phyloP scores from a whole-genome alignment of 2,329 filamentous ascomycete species.

The Cylindrodendrum hubeiense region DNA sequence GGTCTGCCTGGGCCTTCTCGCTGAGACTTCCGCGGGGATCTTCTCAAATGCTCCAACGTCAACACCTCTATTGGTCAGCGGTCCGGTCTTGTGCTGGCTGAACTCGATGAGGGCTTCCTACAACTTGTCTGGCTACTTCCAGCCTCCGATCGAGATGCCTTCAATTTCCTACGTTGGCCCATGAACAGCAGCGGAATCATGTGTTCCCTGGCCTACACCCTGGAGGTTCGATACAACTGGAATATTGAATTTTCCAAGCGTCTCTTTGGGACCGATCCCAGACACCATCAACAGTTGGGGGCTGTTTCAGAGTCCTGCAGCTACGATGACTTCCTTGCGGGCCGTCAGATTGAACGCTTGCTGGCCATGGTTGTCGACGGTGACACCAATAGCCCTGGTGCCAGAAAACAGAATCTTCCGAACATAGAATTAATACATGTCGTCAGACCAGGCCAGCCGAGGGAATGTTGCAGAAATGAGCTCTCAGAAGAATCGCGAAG shows the following conservation, averaged over 20 bases:
- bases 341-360: constrained; percentile 25
- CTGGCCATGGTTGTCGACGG: constrained; percentile 24
- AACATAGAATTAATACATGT: background rate
- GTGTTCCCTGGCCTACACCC: constrained; percentile 38
- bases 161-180: constrained; percentile 20
- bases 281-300: constrained; percentile 40
- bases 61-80: constrained; percentile 46
- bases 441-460: background rate
- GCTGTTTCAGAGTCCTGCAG: constrained; percentile 32
- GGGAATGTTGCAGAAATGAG: constrained; percentile 1
- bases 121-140: background rate
- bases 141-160: constrained; percentile 1
- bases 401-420: constrained; percentile 12
- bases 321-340: constrained; percentile 36
- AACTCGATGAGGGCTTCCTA: constrained; percentile 1
- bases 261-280: constrained; percentile 32
- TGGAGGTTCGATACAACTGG: constrained; percentile 27
- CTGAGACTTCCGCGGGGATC: constrained; percentile 21
- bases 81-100: constrained; percentile 7
- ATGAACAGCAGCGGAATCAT: constrained; percentile 25
- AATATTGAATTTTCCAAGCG: constrained; percentile 25
- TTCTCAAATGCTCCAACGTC: constrained; percentile 31
- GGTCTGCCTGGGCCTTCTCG: constrained; percentile 28
- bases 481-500: constrained; percentile 18
- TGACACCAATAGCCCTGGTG: constrained; percentile 7